These are phyloP conservation scores for Kandelia obovata DNA, from an alignment of 345 rosid genomes.

Conservation along the genomic window DNA sequence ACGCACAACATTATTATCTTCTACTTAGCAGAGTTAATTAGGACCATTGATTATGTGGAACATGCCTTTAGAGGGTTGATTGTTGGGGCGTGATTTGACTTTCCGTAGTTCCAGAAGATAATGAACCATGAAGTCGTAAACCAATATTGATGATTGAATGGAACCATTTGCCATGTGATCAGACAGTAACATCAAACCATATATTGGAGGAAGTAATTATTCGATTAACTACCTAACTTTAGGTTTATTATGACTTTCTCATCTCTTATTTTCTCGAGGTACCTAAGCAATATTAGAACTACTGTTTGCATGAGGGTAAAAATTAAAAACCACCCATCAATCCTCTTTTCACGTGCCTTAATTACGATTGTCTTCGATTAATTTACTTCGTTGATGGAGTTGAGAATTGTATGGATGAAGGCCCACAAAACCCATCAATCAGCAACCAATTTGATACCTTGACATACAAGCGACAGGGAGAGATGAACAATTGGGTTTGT, in stretches of 20 bases:
- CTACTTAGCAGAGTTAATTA: neutral
- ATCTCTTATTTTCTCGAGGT: neutral
- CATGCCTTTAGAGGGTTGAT: constrained; percentile 22
- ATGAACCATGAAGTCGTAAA: constrained; percentile 2
- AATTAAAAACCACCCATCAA: neutral
- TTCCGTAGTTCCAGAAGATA: constrained; percentile 24
- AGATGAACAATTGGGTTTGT: neutral
- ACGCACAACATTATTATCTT: constrained; percentile 33
- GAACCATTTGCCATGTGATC: constrained; percentile 11
- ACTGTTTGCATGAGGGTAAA: neutral
- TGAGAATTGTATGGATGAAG: constrained; percentile 3
- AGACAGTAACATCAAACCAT: constrained; percentile 1
- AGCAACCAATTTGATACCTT: constrained; percentile 17
- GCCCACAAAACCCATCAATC: constrained; percentile 25
- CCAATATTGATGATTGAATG: constrained; percentile 3
- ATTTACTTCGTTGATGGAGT: constrained; percentile 5
- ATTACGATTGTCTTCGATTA: constrained; percentile 8
- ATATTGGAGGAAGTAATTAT: neutral
- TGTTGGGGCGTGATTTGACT: constrained; percentile 18
- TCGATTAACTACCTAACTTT: neutral
- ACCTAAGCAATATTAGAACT: no score
- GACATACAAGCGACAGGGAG: constrained; percentile 15
- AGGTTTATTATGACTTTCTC: neutral
- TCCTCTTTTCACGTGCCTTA: neutral
- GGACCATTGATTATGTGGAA: constrained; percentile 37